Percentiles rank a stretch among this genome's conserved stretches.
Conservation (phyloP, 331 rosid genomes). For the Arachis monticola region DNA sequence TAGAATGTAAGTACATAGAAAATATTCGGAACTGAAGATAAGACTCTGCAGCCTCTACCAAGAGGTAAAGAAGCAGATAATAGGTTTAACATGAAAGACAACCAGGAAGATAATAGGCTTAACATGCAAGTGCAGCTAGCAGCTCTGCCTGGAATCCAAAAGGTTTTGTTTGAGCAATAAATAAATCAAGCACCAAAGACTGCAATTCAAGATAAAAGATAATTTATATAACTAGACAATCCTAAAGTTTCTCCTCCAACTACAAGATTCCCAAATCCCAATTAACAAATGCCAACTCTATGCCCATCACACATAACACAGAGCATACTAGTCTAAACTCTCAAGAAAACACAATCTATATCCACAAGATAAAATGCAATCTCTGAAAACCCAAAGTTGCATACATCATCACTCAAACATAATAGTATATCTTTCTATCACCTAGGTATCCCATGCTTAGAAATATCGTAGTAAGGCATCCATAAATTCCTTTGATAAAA, state of each 20-base stretch:
- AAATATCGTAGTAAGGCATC: conserved; percentile 2
- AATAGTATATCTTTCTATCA: conserved; percentile 14
- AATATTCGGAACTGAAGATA: conserved; percentile 4
- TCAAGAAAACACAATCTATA: conserved; percentile 2
- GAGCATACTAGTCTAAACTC: neutral
- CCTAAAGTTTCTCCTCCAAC: neutral
- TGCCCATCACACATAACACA: conserved; percentile 10
- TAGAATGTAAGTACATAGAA: neutral
- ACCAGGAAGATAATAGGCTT: neutral
- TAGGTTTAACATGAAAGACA: neutral
- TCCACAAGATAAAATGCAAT: conserved; percentile 9
- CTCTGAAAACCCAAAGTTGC: neutral
- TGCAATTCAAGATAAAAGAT: too few relatives aligned
- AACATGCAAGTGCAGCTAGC: neutral
- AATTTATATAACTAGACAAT: neutral
- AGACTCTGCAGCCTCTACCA: neutral
- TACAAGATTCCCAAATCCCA: neutral
- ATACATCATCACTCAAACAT: neutral
- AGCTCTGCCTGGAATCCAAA: neutral
- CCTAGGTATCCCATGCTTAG: neutral
- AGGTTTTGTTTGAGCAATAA: neutral
- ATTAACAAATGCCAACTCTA: neutral
- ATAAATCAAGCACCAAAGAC: neutral
- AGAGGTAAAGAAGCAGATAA: neutral
- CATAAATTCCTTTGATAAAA: neutral